phyloP scores from a whole-genome alignment of 495 filamentous ascomycete species.

The Jackrogersella multiformis region DNA sequence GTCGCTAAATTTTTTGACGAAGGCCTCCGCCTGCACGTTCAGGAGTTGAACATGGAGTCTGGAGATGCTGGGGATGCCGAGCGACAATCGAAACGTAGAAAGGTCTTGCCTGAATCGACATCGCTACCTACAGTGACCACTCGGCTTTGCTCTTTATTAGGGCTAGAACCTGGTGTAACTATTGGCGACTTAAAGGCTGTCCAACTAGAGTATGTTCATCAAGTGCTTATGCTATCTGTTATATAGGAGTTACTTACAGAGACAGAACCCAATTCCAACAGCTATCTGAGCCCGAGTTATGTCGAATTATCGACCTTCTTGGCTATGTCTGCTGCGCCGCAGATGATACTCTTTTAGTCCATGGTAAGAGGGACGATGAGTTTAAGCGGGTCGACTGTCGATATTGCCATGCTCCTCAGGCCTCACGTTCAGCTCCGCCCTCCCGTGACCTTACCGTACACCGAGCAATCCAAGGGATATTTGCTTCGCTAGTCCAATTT shows the following conservation, averaged over 20 bases:
- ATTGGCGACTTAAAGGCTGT: constrained; percentile 29
- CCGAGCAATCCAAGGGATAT: constrained; percentile 54
- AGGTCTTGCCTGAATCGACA: constrained; percentile 29
- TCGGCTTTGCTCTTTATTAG: constrained; percentile 40
- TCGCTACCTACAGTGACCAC: constrained; percentile 25
- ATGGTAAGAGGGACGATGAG: constrained; percentile 6
- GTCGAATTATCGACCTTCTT: constrained; percentile 47
- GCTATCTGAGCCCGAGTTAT: constrained; percentile 43
- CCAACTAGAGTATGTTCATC: constrained; percentile 46
- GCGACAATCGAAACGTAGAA: constrained; percentile 49
- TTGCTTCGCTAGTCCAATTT: constrained; percentile 65
- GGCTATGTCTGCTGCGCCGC: constrained; percentile 50
- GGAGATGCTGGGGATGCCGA: constrained; percentile 23
- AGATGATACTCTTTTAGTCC: constrained; percentile 46
- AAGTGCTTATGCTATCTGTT: background rate
- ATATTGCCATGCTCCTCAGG: constrained; percentile 16
- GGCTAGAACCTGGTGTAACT: constrained; percentile 18
- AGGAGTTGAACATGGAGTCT: constrained; percentile 28
- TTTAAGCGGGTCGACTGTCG: constrained; percentile 22
- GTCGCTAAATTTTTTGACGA: constrained; percentile 45
- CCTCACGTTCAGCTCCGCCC: background rate
- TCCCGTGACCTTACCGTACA: constrained; percentile 27
- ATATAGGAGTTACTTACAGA: constrained; percentile 25
- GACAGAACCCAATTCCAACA: constrained; percentile 43
- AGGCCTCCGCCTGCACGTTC: constrained; percentile 40